phyloP scores from a whole-genome alignment of 2,329 filamentous ascomycete species.

The Fusarium sp. region DNA sequence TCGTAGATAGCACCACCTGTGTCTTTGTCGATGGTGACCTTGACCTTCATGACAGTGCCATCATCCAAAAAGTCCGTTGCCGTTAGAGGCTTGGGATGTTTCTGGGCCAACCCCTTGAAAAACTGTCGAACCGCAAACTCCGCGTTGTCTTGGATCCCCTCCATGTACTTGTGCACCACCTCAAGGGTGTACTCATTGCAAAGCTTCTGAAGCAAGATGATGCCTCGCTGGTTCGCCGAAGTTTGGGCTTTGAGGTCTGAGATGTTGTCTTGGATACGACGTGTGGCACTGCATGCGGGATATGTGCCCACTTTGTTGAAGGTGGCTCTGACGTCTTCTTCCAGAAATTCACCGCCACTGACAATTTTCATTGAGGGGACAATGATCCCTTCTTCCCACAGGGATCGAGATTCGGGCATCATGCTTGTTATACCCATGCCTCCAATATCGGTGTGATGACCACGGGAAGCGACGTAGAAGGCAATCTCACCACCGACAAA shows the following conservation, averaged over 20 bases:
- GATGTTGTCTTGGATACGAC: constrained; percentile 56
- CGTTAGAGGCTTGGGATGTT: constrained; percentile 48
- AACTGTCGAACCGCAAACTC: constrained; percentile 50
- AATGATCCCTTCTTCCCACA: constrained; percentile 58
- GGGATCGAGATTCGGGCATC: constrained; percentile 9
- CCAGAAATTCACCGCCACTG: constrained; percentile 51
- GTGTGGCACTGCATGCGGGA: constrained; percentile 52
- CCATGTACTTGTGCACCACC: constrained; percentile 53
- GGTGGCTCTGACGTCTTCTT: constrained; percentile 47
- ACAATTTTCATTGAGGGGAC: constrained; percentile 54
- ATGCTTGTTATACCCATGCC: constrained; percentile 11
- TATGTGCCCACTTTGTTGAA: constrained; percentile 50
- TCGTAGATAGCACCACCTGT: constrained; percentile 52
- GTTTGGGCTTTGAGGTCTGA: constrained; percentile 59
- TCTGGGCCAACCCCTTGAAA: constrained; percentile 56
- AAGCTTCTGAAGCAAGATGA: constrained; percentile 46
- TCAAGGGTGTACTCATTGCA: constrained; percentile 50
- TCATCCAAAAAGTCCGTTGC: constrained; percentile 53
- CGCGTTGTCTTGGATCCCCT: constrained; percentile 52
- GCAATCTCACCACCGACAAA: constrained; percentile 49
- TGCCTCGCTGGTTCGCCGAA: constrained; percentile 57
- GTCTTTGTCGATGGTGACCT: constrained; percentile 46
- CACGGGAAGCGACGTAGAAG: constrained; percentile 54
- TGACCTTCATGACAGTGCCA: constrained; percentile 50
- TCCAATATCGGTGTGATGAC: constrained; percentile 52